phyloP scores from a whole-genome alignment of 345 rosid genomes.

The Citrus unshiu region DNA sequence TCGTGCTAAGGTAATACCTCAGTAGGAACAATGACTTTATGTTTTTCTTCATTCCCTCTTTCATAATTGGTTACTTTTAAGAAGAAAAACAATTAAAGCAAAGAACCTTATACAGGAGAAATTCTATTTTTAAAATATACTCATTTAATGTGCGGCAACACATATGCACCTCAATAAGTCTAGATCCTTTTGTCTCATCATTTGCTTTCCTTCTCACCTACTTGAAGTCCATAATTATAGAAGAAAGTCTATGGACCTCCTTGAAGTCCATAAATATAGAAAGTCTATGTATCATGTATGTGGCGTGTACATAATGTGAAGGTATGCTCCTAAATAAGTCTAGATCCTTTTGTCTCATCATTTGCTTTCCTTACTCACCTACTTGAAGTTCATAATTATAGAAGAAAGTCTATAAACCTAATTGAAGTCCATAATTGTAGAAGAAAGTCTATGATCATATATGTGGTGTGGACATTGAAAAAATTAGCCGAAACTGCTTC shows the following conservation, averaged over 20 bases:
- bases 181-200: neutral
- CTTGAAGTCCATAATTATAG: no score
- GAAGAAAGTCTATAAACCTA: neutral
- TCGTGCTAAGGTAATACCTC: constrained; percentile 71
- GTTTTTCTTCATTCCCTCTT: neutral
- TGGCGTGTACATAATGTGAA: neutral
- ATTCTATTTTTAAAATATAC: neutral
- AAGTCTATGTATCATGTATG: neutral
- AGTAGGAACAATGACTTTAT: neutral
- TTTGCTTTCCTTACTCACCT: neutral
- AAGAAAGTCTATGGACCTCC: neutral
- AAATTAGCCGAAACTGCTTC: neutral
- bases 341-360: neutral
- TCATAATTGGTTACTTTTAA: neutral
- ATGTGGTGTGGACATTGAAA: neutral
- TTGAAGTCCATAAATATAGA: neutral
- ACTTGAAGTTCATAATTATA: neutral
- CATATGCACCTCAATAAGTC: neutral
- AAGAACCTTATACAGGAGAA: neutral
- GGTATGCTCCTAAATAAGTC: neutral
- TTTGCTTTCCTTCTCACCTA: no score
- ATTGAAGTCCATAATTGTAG: neutral
- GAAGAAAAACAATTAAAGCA: neutral
- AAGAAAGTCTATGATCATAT: neutral
- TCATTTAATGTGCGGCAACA: neutral